Evolutionary conservation across 2,329 filamentous ascomycete genomes (phyloP).

Genomic region (Phoma sp.): DNA sequence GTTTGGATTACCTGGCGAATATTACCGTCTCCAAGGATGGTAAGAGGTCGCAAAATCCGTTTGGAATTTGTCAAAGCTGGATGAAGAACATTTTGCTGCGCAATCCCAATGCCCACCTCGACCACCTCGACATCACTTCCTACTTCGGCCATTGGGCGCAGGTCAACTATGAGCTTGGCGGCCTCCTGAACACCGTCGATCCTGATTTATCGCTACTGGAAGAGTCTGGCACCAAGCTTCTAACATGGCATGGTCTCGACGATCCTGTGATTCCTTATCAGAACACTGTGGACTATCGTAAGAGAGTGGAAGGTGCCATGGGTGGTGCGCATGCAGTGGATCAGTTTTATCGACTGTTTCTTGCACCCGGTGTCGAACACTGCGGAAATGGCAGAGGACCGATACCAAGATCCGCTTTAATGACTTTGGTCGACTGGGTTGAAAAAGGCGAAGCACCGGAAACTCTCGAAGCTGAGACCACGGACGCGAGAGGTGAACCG

Average conservation of each 20-base stretch:
- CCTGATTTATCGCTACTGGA: constrained; percentile 33
- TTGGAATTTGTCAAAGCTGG: constrained; percentile 25
- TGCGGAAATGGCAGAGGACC: constrained; percentile 31
- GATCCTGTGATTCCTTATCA: constrained; percentile 35
- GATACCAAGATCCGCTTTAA: constrained; percentile 23
- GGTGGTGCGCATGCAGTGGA: constrained; percentile 32
- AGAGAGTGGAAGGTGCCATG: constrained; percentile 31
- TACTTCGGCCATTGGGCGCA: constrained; percentile 27
- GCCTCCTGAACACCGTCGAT: constrained; percentile 29
- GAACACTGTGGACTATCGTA: constrained; percentile 33
- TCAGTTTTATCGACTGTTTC: constrained; percentile 40
- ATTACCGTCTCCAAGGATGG: constrained; percentile 23
- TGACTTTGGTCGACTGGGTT: constrained; percentile 37
- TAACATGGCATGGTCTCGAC: constrained; percentile 37
- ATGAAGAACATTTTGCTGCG: constrained; percentile 25
- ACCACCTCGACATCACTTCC: constrained; percentile 20
- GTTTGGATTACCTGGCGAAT: constrained; percentile 19
- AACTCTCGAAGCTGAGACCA: constrained; percentile 26
- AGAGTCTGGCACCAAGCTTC: constrained; percentile 32
- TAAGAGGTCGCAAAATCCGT: constrained; percentile 23
- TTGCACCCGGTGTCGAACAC: constrained; percentile 38
- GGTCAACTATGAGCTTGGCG: constrained; percentile 27
- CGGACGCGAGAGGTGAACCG: constrained; percentile 21
- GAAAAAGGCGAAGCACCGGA: constrained; percentile 34
- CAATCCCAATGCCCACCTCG: constrained; percentile 20